These are phyloP conservation scores for Globisporangium emineosum DNA, from an alignment of 352 stramenopile genomes.

Conservation along the genomic window DNA sequence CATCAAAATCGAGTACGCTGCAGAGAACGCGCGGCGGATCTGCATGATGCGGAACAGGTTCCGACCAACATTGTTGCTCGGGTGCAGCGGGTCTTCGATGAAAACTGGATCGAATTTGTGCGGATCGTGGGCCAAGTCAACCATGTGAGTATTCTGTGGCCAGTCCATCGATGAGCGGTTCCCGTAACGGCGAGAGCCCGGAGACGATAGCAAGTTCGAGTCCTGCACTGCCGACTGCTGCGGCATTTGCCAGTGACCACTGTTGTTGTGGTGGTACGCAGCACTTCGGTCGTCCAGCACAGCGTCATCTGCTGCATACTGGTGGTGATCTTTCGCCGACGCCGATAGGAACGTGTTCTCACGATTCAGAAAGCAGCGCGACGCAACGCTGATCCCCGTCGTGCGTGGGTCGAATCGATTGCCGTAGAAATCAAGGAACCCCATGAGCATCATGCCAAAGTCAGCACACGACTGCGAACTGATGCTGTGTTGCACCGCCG, in stretches of 20 bases:
- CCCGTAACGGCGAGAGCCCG: slow-evolving; percentile 57
- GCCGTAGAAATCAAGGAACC: slow-evolving; percentile 97
- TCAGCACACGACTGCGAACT: slow-evolving; percentile 77
- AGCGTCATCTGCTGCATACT: slow-evolving; percentile 45
- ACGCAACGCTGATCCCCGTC: slow-evolving; percentile 88
- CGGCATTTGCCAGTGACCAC: slow-evolving; percentile 63
- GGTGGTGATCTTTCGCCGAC: slow-evolving; percentile 31
- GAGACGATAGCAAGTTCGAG: slow-evolving; percentile 51
- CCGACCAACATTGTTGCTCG: slow-evolving; percentile 94
- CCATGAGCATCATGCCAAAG: slow-evolving; percentile 94
- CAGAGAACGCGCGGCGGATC: slow-evolving; percentile 75
- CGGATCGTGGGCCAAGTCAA: slow-evolving; percentile 73
- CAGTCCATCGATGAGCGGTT: slow-evolving; percentile 71
- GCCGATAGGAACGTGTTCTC: slow-evolving; percentile 39
- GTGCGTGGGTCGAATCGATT: slow-evolving; percentile 91
- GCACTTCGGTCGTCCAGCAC: slow-evolving; percentile 48
- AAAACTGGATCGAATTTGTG: slow-evolving; percentile 94
- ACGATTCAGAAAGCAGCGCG: slow-evolving; percentile 78
- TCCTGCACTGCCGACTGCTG: slow-evolving; percentile 44
- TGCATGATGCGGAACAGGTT: slow-evolving; percentile 96
- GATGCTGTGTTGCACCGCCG: slow-evolving; percentile 53
- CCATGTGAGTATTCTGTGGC: slow-evolving; percentile 33
- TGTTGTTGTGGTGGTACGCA: slow-evolving; percentile 29
- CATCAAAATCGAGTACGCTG: slow-evolving; percentile 70
- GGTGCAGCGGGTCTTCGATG: slow-evolving; percentile 93